Conservation (phyloP, 2,329 filamentous ascomycete species). For the Kalmusia sp. region DNA sequence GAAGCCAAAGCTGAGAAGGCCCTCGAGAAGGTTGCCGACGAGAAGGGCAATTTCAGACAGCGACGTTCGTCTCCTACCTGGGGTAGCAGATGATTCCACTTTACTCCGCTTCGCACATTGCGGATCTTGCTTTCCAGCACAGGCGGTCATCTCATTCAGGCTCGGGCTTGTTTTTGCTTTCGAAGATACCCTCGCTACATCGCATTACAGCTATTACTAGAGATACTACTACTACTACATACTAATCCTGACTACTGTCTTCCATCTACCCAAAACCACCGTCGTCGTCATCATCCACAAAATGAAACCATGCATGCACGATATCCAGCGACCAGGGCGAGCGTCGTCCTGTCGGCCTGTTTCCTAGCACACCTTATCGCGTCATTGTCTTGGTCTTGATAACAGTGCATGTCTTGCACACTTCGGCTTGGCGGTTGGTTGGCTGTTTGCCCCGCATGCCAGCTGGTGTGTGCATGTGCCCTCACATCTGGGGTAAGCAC, state of each 20-base stretch:
- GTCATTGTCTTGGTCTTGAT: constrained; percentile 23
- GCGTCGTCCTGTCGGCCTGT: constrained; percentile 2
- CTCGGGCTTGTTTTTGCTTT: constrained; percentile 4
- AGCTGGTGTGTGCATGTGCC: constrained; percentile 6
- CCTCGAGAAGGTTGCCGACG: constrained; percentile 46
- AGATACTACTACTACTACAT: constrained; percentile 5
- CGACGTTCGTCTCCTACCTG: constrained; percentile 45
- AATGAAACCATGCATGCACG: constrained; percentile 3
- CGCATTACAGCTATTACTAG: constrained; percentile 4
- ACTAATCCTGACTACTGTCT: not conserved
- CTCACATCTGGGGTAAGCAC: constrained; percentile 8
- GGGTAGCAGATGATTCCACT: constrained; percentile 39
- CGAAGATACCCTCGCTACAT: constrained; percentile 18
- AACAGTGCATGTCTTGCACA: constrained; percentile 19
- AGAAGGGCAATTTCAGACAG: constrained; percentile 48
- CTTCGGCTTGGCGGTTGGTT: constrained; percentile 4
- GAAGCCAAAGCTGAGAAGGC: constrained; percentile 43
- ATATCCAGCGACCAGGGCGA: constrained; percentile 7
- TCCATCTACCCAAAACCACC: not conserved
- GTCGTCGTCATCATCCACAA: not conserved
- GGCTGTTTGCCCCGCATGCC: constrained; percentile 5
- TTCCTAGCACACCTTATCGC: constrained; percentile 19
- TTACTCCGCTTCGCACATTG: not conserved
- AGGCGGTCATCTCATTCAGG: constrained; percentile 1
- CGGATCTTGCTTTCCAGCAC: no score